Base-by-base conservation (phyloP, 495 filamentous ascomycete genomes). In the Daldinia caldariorum region DNA sequence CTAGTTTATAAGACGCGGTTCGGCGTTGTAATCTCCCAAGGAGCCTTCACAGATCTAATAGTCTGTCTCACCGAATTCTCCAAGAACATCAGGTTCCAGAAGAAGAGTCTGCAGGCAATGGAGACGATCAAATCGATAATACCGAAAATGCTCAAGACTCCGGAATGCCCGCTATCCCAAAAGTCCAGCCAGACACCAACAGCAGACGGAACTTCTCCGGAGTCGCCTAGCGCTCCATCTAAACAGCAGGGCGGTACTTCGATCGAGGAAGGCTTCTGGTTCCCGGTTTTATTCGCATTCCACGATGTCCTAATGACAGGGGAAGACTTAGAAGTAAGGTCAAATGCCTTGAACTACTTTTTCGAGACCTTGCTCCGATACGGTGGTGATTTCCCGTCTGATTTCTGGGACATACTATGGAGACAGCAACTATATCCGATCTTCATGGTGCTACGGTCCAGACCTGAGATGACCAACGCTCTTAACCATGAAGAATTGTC, bases 241-340 rank as follows among this genome's bases (percentile, higher is more conserved):
- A 73, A 71, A 18, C 74, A 73, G 34, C 86, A 88, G 69, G 84
- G 76, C 9, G 79, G 84, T 29, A 90, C 89, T 59, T 94, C 92
- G 0, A 86, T 95, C 68, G 94, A 98, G 74, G 96, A 98, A 76
- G 94, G 97, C 39, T 99, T 92, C 79, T 99, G 95, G 95, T 98
- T 97, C 70, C 95, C 95, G 0, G 91, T 99, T 32, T 85, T 99
- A 12, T 98, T 98, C 76, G 94, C 96, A 6, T 98, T 98, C 83
- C 95, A 99, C 79, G 95, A 99, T 79, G 94, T 98, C 20, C 83
- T 99, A 20, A 99, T 99, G 95, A 99, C 95, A 32, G 95, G 95
- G 2, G 95, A 98, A 77, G 95, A 99, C 76, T 85, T 99, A n/a
- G 95, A 99, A 77, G 94, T 97, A 50, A 89, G 95, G 67, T 97